Percentiles rank a stretch among this genome's conserved stretches.
Evolutionary conservation across 1,139 yeast species (phyloP).

Genomic region (Diutina catenulata): DNA sequence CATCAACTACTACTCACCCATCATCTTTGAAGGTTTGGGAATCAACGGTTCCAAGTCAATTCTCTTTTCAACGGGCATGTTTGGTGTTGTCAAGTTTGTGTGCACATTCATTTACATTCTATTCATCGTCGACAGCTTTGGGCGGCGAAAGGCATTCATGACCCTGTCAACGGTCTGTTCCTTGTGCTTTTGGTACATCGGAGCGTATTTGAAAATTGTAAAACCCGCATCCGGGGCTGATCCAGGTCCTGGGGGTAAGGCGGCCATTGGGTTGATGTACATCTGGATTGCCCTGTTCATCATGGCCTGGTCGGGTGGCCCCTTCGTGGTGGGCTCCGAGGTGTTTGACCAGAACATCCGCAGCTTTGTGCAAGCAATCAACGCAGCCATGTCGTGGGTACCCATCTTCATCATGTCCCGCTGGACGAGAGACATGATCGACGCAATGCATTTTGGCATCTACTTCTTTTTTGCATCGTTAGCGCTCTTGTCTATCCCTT

Average conservation of each 20-base stretch:
- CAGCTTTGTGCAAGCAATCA: slow-evolving; percentile 31
- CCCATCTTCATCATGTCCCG: slow-evolving; percentile 31
- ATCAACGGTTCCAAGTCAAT: slow-evolving; percentile 28
- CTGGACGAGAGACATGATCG: slow-evolving; percentile 18
- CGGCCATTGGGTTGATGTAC: slow-evolving; percentile 33
- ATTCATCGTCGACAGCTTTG: slow-evolving; percentile 27
- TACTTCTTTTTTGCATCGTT: slow-evolving; percentile 23
- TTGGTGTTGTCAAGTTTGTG: slow-evolving; percentile 29
- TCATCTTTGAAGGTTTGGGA: slow-evolving; percentile 27
- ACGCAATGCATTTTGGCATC: slow-evolving; percentile 26
- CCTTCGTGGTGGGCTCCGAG: slow-evolving; percentile 32
- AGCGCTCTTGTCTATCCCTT: slow-evolving; percentile 10
- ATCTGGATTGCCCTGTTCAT: slow-evolving; percentile 33
- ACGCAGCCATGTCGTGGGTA: slow-evolving; percentile 33
- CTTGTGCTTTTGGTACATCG: slow-evolving; percentile 33
- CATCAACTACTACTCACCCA: slow-evolving; percentile 35
- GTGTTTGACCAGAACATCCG: slow-evolving; percentile 31
- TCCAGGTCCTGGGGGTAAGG: slow-evolving; percentile 33
- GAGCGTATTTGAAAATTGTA: slow-evolving; percentile 27
- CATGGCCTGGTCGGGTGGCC: slow-evolving; percentile 34
- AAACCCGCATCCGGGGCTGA: slow-evolving; percentile 25
- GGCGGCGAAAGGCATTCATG: slow-evolving; percentile 29
- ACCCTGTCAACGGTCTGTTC: slow-evolving; percentile 24
- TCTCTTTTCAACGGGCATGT: slow-evolving; percentile 31
- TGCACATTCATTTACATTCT: slow-evolving; percentile 26